phyloP scores from a whole-genome alignment of 768 basidiomycete genomes.

The Xerocomellus intermedius region DNA sequence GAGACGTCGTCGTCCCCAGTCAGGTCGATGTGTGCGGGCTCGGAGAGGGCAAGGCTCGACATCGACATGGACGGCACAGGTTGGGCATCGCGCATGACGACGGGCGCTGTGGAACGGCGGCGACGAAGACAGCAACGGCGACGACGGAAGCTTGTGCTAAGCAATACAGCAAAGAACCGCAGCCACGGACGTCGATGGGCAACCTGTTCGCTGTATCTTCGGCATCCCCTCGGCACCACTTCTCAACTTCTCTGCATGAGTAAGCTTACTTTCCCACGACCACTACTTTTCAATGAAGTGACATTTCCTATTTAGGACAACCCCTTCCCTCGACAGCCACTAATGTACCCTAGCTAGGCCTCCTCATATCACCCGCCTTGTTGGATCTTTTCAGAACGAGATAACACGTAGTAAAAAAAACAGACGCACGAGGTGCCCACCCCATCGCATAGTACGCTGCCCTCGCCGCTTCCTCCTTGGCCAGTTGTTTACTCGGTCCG shows the following conservation, averaged over 20 bases:
- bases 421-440: slow-evolving; percentile 51
- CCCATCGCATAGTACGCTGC: slow-evolving; percentile 74
- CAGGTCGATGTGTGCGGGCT: slow-evolving; percentile 64
- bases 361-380: slow-evolving; percentile 20
- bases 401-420: neutral
- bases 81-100: slow-evolving; percentile 30
- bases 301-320: slow-evolving; percentile 20
- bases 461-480: slow-evolving; percentile 75
- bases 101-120: slow-evolving; percentile 1
- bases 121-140: neutral
- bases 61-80: slow-evolving; percentile 34
- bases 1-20: slow-evolving; percentile 65
- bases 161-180: slow-evolving; percentile 16
- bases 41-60: slow-evolving; percentile 37
- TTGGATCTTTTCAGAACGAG: neutral
- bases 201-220: slow-evolving; percentile 23
- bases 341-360: no score
- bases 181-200: slow-evolving; percentile 11
- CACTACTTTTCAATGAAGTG: slow-evolving; percentile 1
- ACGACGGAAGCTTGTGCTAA: neutral
- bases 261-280: slow-evolving; percentile 25
- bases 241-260: slow-evolving; percentile 16
- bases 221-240: slow-evolving; percentile 25
- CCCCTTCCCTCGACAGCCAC: neutral
- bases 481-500: slow-evolving; percentile 70